Evolutionary conservation across 306 rosid genomes (phyloP), one percentile per base, ranked within the genome.

Genomic region (Mimosa pudica): DNA sequence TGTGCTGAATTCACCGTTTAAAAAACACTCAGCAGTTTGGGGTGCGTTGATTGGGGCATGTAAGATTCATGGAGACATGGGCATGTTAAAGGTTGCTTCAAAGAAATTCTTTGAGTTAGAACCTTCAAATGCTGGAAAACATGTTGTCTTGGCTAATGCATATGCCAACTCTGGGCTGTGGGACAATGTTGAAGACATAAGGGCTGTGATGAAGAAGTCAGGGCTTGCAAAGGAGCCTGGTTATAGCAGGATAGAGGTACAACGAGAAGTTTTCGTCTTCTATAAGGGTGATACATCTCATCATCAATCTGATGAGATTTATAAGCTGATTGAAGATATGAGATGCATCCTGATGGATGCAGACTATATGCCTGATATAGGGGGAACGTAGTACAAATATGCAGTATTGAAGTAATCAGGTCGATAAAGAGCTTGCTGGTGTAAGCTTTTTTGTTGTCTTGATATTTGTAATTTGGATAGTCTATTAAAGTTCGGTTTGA

Each of bases 31-130:
- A 0, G 94, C 88, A 45, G 73, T 89, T 57, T 92, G 93, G 94
- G 92, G 96, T 83, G 89, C 94, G 71, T 85, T 89, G 82, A 85
- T 91, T 77, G 92, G 91, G 78, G 93, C 89, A 65, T 90, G 96
- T 82, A 89, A 90, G 79, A 79, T 87, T 79, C 92, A 94, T 58
- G 96, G 92, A 72, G 88, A 89, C 41, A 70, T 85, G 79, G 85
- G 86, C 68, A 70, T 88, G 80, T 79, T 89, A 82, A 89, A 89
- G 73, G 82, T 85, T 87, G 97, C 89, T n/a, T 89, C 92, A 5
- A 81, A 86, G 79, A 85, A 87, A 24, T 92, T 82, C 80, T 89
- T 90, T 63, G 86, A 88, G 51, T 82, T 88, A 76, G 94, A 88
- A 48, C 64, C 82, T 44, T 80, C 48, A 75, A 90, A 90, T 83